Evolutionary conservation across 495 filamentous ascomycete genomes (phyloP).

Genomic region (Chlorociboria aeruginascens): DNA sequence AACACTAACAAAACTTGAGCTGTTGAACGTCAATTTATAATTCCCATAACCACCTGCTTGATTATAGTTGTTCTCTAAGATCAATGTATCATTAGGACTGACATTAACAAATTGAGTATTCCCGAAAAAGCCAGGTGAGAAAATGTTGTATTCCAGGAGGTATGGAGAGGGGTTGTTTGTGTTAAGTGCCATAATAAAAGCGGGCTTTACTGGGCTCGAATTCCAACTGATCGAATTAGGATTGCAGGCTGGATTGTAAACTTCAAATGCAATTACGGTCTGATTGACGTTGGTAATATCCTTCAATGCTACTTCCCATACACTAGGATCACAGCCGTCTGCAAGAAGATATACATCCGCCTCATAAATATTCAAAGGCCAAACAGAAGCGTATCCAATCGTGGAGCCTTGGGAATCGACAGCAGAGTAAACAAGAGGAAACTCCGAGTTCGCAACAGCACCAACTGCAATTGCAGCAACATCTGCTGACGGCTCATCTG

Average conservation of each 20-base stretch:
- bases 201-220: neutral
- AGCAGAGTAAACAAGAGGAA: conserved; percentile 13
- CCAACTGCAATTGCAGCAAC: conserved; percentile 8
- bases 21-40: conserved; percentile 1
- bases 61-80: neutral
- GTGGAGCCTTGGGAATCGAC: conserved; percentile 14
- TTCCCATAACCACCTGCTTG: conserved; percentile 1
- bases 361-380: conserved; percentile 8
- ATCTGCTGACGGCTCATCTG: conserved; percentile 4
- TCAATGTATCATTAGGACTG: neutral
- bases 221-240: neutral
- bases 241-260: neutral
- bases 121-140: neutral
- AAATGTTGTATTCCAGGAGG: neutral
- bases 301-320: conserved; percentile 9
- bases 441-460: conserved; percentile 7
- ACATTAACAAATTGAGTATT: neutral
- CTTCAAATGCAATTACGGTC: conserved; percentile 18
- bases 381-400: conserved; percentile 19
- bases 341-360: conserved; percentile 12
- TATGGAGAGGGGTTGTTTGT: neutral
- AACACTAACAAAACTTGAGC: neutral
- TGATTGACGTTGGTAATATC: conserved; percentile 13
- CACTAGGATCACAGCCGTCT: conserved; percentile 7
- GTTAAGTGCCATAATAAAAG: neutral